phyloP scores from a whole-genome alignment of 352 stramenopile species.

The Phytophthora fragariae region DNA sequence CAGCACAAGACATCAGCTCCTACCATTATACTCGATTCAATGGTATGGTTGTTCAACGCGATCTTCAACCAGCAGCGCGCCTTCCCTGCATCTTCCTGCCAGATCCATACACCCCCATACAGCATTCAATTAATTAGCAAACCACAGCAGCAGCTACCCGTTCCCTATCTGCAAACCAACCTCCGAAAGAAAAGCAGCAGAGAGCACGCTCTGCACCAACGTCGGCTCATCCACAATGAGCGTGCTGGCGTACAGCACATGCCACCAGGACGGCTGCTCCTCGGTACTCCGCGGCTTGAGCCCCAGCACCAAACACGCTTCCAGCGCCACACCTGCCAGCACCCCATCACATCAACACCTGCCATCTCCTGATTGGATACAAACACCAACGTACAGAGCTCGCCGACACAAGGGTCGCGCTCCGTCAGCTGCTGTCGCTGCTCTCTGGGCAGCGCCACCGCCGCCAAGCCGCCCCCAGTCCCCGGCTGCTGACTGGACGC shows the following conservation, averaged over 20 bases:
- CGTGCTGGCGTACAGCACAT: conserved; percentile 75
- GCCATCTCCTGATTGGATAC: background rate
- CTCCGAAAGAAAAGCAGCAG: conserved; percentile 71
- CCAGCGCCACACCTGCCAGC: conserved; percentile 55
- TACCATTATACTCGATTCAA: conserved; percentile 84
- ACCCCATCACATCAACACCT: conserved; percentile 3
- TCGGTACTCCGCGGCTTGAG: conserved; percentile 51
- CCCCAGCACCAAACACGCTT: conserved; percentile 69
- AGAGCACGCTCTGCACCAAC: conserved; percentile 72
- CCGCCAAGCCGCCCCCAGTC: conserved; percentile 11
- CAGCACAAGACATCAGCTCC: background rate
- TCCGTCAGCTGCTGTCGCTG: conserved; percentile 52
- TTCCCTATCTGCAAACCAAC: conserved; percentile 32
- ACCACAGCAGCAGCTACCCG: background rate
- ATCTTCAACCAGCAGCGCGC: conserved; percentile 82
- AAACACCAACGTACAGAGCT: conserved; percentile 54
- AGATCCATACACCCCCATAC: background rate
- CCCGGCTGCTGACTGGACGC: background rate
- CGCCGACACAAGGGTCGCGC: conserved; percentile 62
- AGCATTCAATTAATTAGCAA: conserved; percentile 5
- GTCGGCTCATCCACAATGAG: conserved; percentile 79
- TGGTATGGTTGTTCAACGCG: conserved; percentile 78
- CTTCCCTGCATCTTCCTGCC: conserved; percentile 70
- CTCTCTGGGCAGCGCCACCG: conserved; percentile 22
- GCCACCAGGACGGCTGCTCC: conserved; percentile 71